Percentiles rank a stretch among this genome's conserved stretches.
phyloP scores from a whole-genome alignment of 2,329 filamentous ascomycete species.

The Epichloe glyceriae region DNA sequence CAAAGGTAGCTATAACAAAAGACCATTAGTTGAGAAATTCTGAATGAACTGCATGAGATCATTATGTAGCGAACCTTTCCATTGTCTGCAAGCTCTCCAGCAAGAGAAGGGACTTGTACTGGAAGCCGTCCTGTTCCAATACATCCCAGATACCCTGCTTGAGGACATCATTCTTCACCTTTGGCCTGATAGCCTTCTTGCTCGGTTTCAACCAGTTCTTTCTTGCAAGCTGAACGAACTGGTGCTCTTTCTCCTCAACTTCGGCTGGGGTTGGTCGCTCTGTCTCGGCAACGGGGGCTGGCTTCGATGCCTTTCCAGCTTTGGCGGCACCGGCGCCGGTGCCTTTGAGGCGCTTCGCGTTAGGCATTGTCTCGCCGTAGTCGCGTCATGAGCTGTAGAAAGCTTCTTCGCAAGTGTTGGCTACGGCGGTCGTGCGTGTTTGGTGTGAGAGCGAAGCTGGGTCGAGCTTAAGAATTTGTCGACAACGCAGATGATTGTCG shows the following conservation, averaged over 20 bases:
- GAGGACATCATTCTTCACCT: slow-evolving; percentile 72
- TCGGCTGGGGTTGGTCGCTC: slow-evolving; percentile 45
- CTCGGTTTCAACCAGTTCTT: slow-evolving; percentile 69
- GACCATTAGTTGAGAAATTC: background rate
- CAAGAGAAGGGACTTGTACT: slow-evolving; percentile 61
- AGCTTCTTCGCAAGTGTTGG: background rate
- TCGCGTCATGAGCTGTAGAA: slow-evolving; percentile 3
- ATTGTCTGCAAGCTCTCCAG: slow-evolving; percentile 85
- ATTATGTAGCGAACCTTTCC: slow-evolving; percentile 46
- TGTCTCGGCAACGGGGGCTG: slow-evolving; percentile 26
- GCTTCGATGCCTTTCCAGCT: slow-evolving; percentile 17
- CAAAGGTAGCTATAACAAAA: slow-evolving; percentile 61
- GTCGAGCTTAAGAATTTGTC: background rate
- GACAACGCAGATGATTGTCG: background rate
- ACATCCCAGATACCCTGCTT: slow-evolving; percentile 83
- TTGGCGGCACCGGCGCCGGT: slow-evolving; percentile 29
- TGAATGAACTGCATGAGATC: background rate
- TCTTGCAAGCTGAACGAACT: slow-evolving; percentile 65
- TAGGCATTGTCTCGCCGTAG: slow-evolving; percentile 32
- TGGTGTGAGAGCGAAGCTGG: slow-evolving; percentile 1
- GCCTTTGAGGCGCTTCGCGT: slow-evolving; percentile 45
- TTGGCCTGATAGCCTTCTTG: slow-evolving; percentile 48
- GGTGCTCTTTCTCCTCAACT: slow-evolving; percentile 57
- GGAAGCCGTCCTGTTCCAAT: slow-evolving; percentile 70
- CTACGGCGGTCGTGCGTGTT: background rate